Conservation (phyloP, 2,329 filamentous ascomycete genomes). For the Acrocalymma vagum region DNA sequence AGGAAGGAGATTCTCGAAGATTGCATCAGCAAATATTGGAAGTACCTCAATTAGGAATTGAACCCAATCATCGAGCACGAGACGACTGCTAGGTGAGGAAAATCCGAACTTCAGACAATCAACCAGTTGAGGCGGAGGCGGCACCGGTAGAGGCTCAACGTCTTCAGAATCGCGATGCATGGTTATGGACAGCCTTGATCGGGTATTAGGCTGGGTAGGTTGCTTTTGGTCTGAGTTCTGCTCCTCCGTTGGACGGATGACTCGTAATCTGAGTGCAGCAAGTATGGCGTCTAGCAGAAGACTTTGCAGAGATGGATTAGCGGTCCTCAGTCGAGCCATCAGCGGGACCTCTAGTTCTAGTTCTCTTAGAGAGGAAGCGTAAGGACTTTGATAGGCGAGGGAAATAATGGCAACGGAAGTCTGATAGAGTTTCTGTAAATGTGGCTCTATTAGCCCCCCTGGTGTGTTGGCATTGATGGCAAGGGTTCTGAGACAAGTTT, state of each 20-base stretch:
- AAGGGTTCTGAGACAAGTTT: conserved; percentile 71
- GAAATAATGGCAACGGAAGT: conserved; percentile 71
- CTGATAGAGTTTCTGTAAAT: conserved; percentile 72
- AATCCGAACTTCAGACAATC: conserved; percentile 85
- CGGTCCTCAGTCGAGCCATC: conserved; percentile 70
- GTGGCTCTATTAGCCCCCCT: conserved; percentile 51
- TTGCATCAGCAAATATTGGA: conserved; percentile 81
- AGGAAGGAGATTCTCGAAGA: conserved; percentile 90
- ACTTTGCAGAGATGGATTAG: conserved; percentile 74
- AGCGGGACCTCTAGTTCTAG: conserved; percentile 75
- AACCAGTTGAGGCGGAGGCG: conserved; percentile 76
- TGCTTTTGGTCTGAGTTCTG: conserved; percentile 28
- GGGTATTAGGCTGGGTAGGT: conserved; percentile 27
- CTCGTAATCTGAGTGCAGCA: conserved; percentile 72
- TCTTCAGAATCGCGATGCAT: conserved; percentile 39
- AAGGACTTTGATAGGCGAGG: conserved; percentile 72
- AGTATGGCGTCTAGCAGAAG: conserved; percentile 81
- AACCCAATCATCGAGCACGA: conserved; percentile 91
- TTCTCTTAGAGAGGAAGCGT: conserved; percentile 65
- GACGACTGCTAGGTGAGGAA: conserved; percentile 74
- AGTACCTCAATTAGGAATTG: conserved; percentile 83
- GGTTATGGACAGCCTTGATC: conserved; percentile 39
- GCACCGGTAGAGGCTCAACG: conserved; percentile 40
- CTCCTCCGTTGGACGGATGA: conserved; percentile 37
- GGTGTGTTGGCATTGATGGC: conserved; percentile 46